A percentile compares a stretch with the other conserved stretches of the same genome.
phyloP scores from a whole-genome alignment of 768 basidiomycete species.

The Tricholoma hemisulphureum region DNA sequence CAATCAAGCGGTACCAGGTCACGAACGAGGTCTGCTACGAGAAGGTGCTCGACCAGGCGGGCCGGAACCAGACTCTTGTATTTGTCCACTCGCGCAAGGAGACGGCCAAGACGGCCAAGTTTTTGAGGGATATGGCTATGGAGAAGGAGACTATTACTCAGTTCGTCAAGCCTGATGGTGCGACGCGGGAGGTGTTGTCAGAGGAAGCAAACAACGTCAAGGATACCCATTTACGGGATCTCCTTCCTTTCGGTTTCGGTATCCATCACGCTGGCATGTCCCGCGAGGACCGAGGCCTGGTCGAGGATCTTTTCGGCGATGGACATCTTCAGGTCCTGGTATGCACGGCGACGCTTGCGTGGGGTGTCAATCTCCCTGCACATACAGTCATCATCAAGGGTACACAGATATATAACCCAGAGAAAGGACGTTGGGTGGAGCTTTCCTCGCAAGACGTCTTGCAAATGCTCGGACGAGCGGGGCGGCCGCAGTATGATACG shows the following conservation, averaged over 20 bases:
- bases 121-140: constrained; percentile 90
- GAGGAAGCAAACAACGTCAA: constrained; percentile 81
- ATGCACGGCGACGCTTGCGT: constrained; percentile 96
- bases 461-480: constrained; percentile 98
- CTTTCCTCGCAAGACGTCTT: constrained; percentile 93
- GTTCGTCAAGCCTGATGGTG: constrained; percentile 92
- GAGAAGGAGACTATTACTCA: constrained; percentile 96
- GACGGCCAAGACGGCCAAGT: constrained; percentile 94
- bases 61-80: constrained; percentile 89
- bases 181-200: constrained; percentile 84
- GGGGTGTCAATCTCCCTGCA: constrained; percentile 98
- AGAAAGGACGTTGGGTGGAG: constrained; percentile 97
- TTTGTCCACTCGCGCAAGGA: constrained; percentile 99
- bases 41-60: constrained; percentile 89
- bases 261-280: constrained; percentile 99
- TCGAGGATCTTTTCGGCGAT: constrained; percentile 93
- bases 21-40: constrained; percentile 99
- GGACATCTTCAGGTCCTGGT: constrained; percentile 92
- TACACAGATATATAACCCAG: constrained; percentile 99
- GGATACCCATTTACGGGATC: constrained; percentile 80
- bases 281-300: constrained; percentile 82
- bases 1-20: constrained; percentile 96
- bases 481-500: constrained; percentile 95
- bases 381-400: constrained; percentile 99
- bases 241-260: constrained; percentile 94